Conservation (phyloP, 2,329 filamentous ascomycete genomes). For the Alternaria incomplexa region DNA sequence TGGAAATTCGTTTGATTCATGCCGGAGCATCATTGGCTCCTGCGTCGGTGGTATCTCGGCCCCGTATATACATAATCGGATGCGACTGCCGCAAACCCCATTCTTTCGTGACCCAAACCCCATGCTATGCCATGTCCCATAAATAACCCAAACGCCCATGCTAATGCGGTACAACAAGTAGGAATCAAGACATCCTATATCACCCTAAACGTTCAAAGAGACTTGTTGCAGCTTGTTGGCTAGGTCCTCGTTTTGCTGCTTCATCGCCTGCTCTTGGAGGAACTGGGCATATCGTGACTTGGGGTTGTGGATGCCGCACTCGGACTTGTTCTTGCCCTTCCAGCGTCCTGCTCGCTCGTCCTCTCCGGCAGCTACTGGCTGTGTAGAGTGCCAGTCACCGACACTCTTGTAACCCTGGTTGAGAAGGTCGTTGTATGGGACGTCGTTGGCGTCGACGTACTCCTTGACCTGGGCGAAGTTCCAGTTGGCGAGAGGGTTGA, state of each 20-base stretch:
- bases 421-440: slow-evolving; percentile 92
- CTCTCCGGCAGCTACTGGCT: slow-evolving; percentile 85
- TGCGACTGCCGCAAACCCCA: slow-evolving; percentile 9
- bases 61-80: slow-evolving; percentile 19
- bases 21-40: slow-evolving; percentile 15
- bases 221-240: slow-evolving; percentile 41
- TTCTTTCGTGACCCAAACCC: slow-evolving; percentile 7
- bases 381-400: slow-evolving; percentile 97
- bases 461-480: slow-evolving; percentile 85
- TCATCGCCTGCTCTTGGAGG: slow-evolving; percentile 73
- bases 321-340: slow-evolving; percentile 95
- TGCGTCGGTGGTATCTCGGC: slow-evolving; percentile 31
- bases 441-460: slow-evolving; percentile 84
- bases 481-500: slow-evolving; percentile 98
- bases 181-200: not conserved
- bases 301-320: slow-evolving; percentile 99
- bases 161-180: slow-evolving; percentile 21
- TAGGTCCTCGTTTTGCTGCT: slow-evolving; percentile 53
- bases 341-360: slow-evolving; percentile 95
- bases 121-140: slow-evolving; percentile 16
- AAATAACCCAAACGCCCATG: slow-evolving; percentile 47
- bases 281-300: slow-evolving; percentile 91
- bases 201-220: slow-evolving; percentile 26
- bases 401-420: slow-evolving; percentile 97
- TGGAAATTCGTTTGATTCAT: slow-evolving; percentile 14